Conservation (phyloP, 176 grass and related monocot species). For the maize (Zea mays) region DNA sequence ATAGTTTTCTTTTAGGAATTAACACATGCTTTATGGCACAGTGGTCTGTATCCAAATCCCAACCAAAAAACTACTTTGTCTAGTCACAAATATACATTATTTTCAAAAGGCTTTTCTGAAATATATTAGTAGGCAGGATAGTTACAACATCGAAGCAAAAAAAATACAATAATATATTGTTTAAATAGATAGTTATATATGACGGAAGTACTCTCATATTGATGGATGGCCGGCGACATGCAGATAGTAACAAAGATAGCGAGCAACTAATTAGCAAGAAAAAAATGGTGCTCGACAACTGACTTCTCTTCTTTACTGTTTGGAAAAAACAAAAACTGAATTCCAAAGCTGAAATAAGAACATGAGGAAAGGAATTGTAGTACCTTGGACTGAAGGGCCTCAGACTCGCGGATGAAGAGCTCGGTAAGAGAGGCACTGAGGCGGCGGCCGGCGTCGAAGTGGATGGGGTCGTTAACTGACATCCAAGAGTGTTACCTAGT, state of each 20-base stretch:
- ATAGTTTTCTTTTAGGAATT: too few species aligned
- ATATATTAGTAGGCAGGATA: too few species aligned
- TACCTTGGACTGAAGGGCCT: conserved; percentile 71
- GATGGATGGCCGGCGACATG: not conserved
- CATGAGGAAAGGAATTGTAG: not conserved
- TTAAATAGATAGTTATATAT: too few species aligned
- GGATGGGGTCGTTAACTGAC: conserved; percentile 39
- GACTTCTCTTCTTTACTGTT: not conserved
- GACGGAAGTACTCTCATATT: too few species aligned
- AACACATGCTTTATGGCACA: not conserved
- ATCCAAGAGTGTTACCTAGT: too few species aligned
- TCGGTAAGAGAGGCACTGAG: conserved; percentile 46
- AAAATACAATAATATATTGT: too few species aligned
- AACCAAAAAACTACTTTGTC: not conserved
- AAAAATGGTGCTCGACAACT: not conserved
- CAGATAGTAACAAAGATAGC: not conserved
- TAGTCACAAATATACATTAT: too few species aligned
- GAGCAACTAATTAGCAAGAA: not conserved
- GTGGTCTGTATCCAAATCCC: not conserved
- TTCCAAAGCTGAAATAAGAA: not conserved
- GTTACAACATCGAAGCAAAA: too few species aligned
- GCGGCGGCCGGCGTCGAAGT: not conserved
- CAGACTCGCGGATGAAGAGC: conserved; percentile 54
- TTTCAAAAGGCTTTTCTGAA: too few species aligned
- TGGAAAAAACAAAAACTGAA: not conserved